Evolutionary conservation across 352 stramenopile genomes (phyloP).

Genomic region (Albugo candida): DNA sequence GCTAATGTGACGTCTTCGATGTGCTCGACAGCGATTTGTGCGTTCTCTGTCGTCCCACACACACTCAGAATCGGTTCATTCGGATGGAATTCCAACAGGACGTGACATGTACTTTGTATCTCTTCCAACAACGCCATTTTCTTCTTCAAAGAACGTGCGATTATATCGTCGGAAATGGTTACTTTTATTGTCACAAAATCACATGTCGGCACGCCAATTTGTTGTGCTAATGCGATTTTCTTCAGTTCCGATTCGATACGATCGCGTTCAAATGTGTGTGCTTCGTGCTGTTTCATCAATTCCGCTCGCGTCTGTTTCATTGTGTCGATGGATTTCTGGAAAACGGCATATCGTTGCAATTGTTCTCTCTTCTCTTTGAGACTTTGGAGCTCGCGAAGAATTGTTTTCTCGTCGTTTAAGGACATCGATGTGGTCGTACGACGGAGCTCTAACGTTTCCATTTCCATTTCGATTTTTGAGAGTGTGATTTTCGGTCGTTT

Average conservation of each 20-base stretch:
- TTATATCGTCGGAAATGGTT: conserved; percentile 29
- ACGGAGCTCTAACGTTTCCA: conserved; percentile 31
- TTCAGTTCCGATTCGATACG: conserved; percentile 25
- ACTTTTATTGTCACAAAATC: conserved; percentile 36
- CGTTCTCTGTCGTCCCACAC: conserved; percentile 28
- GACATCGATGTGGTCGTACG: conserved; percentile 58
- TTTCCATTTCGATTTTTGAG: conserved; percentile 30
- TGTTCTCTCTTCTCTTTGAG: conserved; percentile 38
- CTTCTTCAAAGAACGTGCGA: conserved; percentile 48
- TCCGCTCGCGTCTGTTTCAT: conserved; percentile 32
- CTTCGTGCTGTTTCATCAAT: conserved; percentile 31
- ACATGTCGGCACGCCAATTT: conserved; percentile 14
- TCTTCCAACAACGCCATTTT: conserved; percentile 31
- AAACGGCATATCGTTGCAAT: conserved; percentile 23
- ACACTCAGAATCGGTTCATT: conserved; percentile 31
- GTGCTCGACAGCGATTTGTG: conserved; percentile 15
- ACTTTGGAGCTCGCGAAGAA: conserved; percentile 42
- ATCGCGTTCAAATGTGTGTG: conserved; percentile 24
- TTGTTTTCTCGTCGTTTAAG: conserved; percentile 40
- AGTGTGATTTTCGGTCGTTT: conserved; percentile 30
- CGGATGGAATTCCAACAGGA: conserved; percentile 40
- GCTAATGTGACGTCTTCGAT: conserved; percentile 58
- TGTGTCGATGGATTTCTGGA: conserved; percentile 36
- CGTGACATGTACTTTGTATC: conserved; percentile 31
- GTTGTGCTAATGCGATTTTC: conserved; percentile 28